phyloP scores from a whole-genome alignment of 768 basidiomycete species.

The Leccinum variicolor region DNA sequence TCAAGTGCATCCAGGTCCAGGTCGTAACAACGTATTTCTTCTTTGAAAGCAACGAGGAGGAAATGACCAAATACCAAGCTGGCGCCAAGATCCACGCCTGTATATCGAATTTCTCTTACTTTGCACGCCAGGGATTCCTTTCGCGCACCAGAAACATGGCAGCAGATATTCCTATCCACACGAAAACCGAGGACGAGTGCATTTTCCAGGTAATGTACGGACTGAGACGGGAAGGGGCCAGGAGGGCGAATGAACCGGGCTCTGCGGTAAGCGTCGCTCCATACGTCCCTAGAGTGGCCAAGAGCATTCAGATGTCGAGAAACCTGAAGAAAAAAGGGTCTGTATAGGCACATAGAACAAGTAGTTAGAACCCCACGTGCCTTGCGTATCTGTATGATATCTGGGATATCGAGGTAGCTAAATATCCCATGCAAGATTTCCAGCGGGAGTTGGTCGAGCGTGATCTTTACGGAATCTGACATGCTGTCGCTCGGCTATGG shows the following conservation, averaged over 20 bases:
- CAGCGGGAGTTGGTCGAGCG: slow-evolving; percentile 10
- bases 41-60: slow-evolving; percentile 10
- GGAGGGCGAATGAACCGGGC: slow-evolving; percentile 13
- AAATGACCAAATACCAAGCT: slow-evolving; percentile 17
- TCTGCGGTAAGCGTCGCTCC: slow-evolving; percentile 15
- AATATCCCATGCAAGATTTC: slow-evolving; percentile 12
- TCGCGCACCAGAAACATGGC: not conserved
- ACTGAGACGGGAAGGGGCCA: slow-evolving; percentile 15
- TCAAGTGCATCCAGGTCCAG: not conserved
- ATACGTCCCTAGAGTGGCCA: slow-evolving; percentile 9
- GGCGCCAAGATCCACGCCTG: not conserved
- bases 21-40: slow-evolving; percentile 17
- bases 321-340: slow-evolving; percentile 4
- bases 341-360: not conserved
- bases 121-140: not conserved
- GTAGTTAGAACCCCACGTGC: not conserved
- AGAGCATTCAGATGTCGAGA: slow-evolving; percentile 6
- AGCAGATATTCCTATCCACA: slow-evolving; percentile 5
- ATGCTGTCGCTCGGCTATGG: not conserved
- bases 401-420: slow-evolving; percentile 15
- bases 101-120: slow-evolving; percentile 8
- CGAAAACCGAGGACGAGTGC: slow-evolving; percentile 11
- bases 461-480: not conserved
- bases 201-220: slow-evolving; percentile 12
- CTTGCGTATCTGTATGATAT: slow-evolving; percentile 15